Evolutionary conservation across 129 eudicot species (phyloP), one percentile per base, ranked within the genome.

Genomic region (Chrysanthemum seticuspe): DNA sequence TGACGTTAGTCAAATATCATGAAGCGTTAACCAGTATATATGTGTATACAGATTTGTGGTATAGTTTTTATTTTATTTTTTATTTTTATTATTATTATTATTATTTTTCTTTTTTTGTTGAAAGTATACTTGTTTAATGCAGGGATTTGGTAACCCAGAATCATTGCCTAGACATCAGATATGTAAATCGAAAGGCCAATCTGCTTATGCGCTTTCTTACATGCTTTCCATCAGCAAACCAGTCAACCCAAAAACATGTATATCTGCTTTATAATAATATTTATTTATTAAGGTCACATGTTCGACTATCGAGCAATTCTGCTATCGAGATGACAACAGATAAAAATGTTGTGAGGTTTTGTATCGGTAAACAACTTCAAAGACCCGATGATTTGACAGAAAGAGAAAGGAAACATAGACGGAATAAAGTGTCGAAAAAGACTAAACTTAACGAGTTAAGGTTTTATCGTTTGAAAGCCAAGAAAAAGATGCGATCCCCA

Each of bases 401-500:
- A 65, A 76, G 62, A 56, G 82, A 74, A 65, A 85, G 55, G 50
- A 63, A 70, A 47, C 65, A 54, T 10, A 81, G 56, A 36, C 74
- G 81, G 60, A 40, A 50, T 45, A 79, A 71, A 71, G 68, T 76
- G 81, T 90, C 99, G 6, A 90, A 76, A 71, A 94, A 78, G 80
- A 77, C 87, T 50, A 94, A 90, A 76, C 73, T 88, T 25, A 94
- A 90, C 18, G 99, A 94, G 65, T 87, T 94, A 13, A 90, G 97
- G 78, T 81, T 94, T 73, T 94, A 82, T 56, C 85, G 99, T 15
- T 74, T 94, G 72, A 94, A 90, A 84, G 97, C 99, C 15, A 90
- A 86, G 87, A 94, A 90, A 81, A 94, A 90, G 82, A 86, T 94
- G 91, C 86, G 84, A 61, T 94, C 99, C 50, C 96, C 99, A 0